Conservation (phyloP, 2,329 filamentous ascomycete species). For the Penicillium sp. region DNA sequence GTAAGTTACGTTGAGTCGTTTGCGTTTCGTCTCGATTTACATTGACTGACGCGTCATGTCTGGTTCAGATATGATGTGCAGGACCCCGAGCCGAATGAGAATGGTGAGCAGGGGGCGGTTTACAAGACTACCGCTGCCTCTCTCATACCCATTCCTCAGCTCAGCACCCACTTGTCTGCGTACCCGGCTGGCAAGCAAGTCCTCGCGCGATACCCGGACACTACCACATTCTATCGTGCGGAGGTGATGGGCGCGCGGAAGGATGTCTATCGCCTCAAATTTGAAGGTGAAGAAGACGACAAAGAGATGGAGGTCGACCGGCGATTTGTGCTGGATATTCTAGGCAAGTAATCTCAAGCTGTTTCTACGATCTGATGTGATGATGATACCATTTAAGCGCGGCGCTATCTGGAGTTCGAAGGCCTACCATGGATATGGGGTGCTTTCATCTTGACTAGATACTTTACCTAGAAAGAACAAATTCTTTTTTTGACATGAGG, state of each 20-base stretch:
- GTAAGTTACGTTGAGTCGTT: slow-evolving; percentile 26
- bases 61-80: slow-evolving; percentile 68
- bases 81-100: slow-evolving; percentile 73
- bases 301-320: slow-evolving; percentile 73
- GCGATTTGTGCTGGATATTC: slow-evolving; percentile 73
- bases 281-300: slow-evolving; percentile 73
- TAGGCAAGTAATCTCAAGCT: slow-evolving; percentile 41
- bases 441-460: slow-evolving; percentile 9
- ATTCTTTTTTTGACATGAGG: not conserved
- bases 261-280: slow-evolving; percentile 59
- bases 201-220: slow-evolving; percentile 75
- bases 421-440: slow-evolving; percentile 6
- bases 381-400: slow-evolving; percentile 30
- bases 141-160: slow-evolving; percentile 72
- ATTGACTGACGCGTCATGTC: slow-evolving; percentile 13
- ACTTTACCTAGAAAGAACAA: slow-evolving; percentile 6
- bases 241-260: slow-evolving; percentile 70
- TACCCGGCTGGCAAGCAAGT: slow-evolving; percentile 66
- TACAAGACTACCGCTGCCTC: slow-evolving; percentile 71
- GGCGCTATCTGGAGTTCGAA: slow-evolving; percentile 24
- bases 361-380: slow-evolving; percentile 23
- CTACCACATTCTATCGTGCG: slow-evolving; percentile 81
- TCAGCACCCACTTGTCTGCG: slow-evolving; percentile 59
- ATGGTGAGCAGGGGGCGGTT: slow-evolving; percentile 57
- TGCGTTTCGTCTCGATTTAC: slow-evolving; percentile 1